Evolutionary conservation across 495 filamentous ascomycete species (phyloP).

Genomic region (Aspergillus baeticus): DNA sequence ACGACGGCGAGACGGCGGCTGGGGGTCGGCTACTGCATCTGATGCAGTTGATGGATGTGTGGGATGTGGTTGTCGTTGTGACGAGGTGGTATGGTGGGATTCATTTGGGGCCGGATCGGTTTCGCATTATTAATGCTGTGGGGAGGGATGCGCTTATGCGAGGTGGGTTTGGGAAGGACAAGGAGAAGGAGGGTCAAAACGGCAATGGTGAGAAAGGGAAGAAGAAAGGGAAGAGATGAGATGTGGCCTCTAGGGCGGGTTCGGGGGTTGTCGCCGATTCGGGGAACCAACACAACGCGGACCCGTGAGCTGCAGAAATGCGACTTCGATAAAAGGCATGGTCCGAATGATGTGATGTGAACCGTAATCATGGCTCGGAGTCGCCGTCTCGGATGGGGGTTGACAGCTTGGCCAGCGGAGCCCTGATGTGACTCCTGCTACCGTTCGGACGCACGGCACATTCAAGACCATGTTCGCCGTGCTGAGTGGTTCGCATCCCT

Average conservation of each 20-base stretch:
- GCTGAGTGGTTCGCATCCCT: no score
- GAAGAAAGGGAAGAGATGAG: slow-evolving; percentile 59
- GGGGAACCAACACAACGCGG: not conserved
- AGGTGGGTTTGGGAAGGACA: slow-evolving; percentile 59
- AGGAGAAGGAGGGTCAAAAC: slow-evolving; percentile 58
- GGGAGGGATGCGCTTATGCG: slow-evolving; percentile 83
- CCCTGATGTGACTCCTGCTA: no score
- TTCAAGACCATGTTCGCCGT: no score
- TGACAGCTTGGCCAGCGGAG: no score
- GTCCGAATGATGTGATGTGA: no score
- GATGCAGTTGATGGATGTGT: slow-evolving; percentile 92
- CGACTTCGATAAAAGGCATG: no score
- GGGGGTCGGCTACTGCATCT: slow-evolving; percentile 81
- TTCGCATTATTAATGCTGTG: slow-evolving; percentile 81
- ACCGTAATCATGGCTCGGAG: no score
- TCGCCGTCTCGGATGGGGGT: no score
- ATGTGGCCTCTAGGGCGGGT: no score
- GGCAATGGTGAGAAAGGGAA: slow-evolving; percentile 40
- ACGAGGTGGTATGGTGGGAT: slow-evolving; percentile 93
- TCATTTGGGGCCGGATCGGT: slow-evolving; percentile 82
- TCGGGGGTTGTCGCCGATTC: no score
- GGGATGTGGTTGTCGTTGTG: slow-evolving; percentile 91
- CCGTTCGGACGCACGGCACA: no score
- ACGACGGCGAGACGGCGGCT: slow-evolving; percentile 95
- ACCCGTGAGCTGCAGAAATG: no score